Percentiles rank a stretch among this genome's conserved stretches.
phyloP scores from a whole-genome alignment of 768 basidiomycete species.

The Suillus weaverae region DNA sequence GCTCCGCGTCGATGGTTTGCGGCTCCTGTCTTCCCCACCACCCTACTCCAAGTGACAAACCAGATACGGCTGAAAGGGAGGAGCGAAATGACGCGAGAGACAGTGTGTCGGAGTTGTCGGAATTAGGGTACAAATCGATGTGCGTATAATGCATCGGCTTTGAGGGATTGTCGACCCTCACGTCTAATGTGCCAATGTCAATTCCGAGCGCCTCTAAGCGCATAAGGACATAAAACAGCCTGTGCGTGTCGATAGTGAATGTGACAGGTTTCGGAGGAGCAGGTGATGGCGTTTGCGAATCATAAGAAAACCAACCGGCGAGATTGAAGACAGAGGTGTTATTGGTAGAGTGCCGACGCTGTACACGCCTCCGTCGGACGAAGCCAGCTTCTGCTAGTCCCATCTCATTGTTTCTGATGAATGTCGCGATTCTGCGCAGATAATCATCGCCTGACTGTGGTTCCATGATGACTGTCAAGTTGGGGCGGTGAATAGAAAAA shows the following conservation, averaged over 20 bases:
- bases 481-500: slow-evolving; percentile 18
- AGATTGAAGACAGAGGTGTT: slow-evolving; percentile 55
- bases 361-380: slow-evolving; percentile 48
- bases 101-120: slow-evolving; percentile 70
- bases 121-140: slow-evolving; percentile 41
- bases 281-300: slow-evolving; percentile 28
- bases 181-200: slow-evolving; percentile 77
- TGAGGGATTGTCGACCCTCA: slow-evolving; percentile 68
- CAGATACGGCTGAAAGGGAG: slow-evolving; percentile 74
- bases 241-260: slow-evolving; percentile 74
- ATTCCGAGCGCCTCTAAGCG: slow-evolving; percentile 82
- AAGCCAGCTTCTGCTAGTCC: slow-evolving; percentile 67
- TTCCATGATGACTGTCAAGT: slow-evolving; percentile 38
- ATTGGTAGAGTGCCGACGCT: slow-evolving; percentile 30
- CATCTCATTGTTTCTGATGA: slow-evolving; percentile 71
- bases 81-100: slow-evolving; percentile 77
- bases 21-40: slow-evolving; percentile 72
- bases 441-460: slow-evolving; percentile 74
- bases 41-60: slow-evolving; percentile 65
- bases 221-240: slow-evolving; percentile 86
- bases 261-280: slow-evolving; percentile 55
- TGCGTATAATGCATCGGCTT: slow-evolving; percentile 77
- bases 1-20: slow-evolving; percentile 64
- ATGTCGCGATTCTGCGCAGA: slow-evolving; percentile 65
- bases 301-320: slow-evolving; percentile 53